phyloP scores from a whole-genome alignment of 2,329 filamentous ascomycete species.

The Gnomoniopsis sp. region DNA sequence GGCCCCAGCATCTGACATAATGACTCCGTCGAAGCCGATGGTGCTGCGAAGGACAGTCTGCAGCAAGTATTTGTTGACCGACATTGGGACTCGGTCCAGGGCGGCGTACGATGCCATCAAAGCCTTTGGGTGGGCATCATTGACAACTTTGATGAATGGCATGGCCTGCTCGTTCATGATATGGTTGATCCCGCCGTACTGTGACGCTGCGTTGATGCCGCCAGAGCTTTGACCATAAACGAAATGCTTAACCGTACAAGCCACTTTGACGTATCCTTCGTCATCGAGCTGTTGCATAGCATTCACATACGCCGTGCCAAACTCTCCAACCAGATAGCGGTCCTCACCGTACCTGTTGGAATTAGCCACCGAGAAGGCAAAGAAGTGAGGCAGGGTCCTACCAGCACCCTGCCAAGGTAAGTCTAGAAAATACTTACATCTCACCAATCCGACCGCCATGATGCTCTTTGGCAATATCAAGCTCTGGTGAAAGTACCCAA shows the following conservation, averaged over 20 bases:
- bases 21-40: slow-evolving; percentile 29
- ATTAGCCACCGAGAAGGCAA: neutral
- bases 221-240: slow-evolving; percentile 30
- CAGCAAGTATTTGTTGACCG: slow-evolving; percentile 29
- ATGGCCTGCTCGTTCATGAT: slow-evolving; percentile 30
- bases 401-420: too few relatives aligned
- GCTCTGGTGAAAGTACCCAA: slow-evolving; percentile 32
- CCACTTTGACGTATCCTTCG: slow-evolving; percentile 30
- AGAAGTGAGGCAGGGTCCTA: neutral
- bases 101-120: slow-evolving; percentile 31
- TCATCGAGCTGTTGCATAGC: slow-evolving; percentile 33
- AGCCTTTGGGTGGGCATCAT: slow-evolving; percentile 25
- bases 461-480: slow-evolving; percentile 31
- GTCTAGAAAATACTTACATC: slow-evolving; percentile 15
- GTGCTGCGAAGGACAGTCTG: slow-evolving; percentile 24
- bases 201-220: slow-evolving; percentile 31
- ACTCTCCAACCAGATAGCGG: slow-evolving; percentile 27
- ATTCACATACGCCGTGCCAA: slow-evolving; percentile 30
- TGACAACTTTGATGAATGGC: slow-evolving; percentile 28
- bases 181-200: slow-evolving; percentile 31
- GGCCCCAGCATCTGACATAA: slow-evolving; percentile 31
- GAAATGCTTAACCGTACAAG: slow-evolving; percentile 35
- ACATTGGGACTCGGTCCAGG: slow-evolving; percentile 30
- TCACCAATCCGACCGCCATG: slow-evolving; percentile 26
- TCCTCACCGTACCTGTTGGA: slow-evolving; percentile 30